Evolutionary conservation across 352 stramenopile species (phyloP), one percentile per base, ranked within the genome.

Genomic region (Phytopythium mirpurense): DNA sequence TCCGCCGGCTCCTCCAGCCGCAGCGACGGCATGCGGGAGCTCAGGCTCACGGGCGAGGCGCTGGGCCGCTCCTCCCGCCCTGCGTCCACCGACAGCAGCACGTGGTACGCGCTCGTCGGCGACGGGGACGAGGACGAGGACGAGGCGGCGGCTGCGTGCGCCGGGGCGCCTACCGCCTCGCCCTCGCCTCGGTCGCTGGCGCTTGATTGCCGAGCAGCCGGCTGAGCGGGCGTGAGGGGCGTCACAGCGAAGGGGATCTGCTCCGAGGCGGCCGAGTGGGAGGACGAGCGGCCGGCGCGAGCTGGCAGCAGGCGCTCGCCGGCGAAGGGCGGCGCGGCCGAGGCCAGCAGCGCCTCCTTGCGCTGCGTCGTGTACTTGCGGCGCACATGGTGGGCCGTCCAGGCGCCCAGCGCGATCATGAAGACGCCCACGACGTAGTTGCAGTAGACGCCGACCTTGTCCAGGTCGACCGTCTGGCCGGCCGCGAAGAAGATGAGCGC

Each of bases 361-460:
- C 64, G n/a, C 55, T 83, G 61, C 27, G 35, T 46, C 12, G 65
- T 60, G 61, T 86, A 83, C 50, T 86, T 86, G 11, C 68, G 54
- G 46, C 72, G 72, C 43, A 81, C 68, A 34, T 83, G 65, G 32
- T 68, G 27, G n/a, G 65, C 48, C 3, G 77, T 84, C 70, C 77
- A 91, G 21, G 74, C 32, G 11, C 83, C 83, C 18, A 93, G 40
- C 1, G 58, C 74, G 57, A 93, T 74, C 83, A 90, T 93, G 66
- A 90, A 89, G 31, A 83, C 67, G 14, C 83, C 83, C 15, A 93
- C 78, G 44, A 88, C 57, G 54, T 87, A 78, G 60, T 93, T 85
- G 37, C 71, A 74, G 35, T 88, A 86, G 2, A 65, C 70, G 27
- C 77, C 76, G 26, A 88, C 64, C 2, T 72, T 54, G 16, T 88